Evolutionary conservation across 305 asterid species (phyloP), one percentile per base, ranked within the genome.

Genomic region (Solanum hybrid): DNA sequence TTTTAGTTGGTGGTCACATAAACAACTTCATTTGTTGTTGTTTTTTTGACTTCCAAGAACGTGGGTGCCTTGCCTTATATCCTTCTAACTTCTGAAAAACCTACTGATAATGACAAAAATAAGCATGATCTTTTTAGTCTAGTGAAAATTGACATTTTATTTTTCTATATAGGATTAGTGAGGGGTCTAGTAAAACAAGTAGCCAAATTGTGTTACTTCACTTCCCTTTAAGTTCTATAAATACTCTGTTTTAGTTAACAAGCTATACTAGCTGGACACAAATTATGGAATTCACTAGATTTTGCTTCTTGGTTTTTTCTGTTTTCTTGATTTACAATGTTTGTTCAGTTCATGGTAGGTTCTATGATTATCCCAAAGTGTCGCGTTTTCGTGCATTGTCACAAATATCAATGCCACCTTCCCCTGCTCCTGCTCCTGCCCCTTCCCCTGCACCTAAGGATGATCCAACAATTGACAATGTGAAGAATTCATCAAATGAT

Each of bases 391-490:
- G 87, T 42, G 8, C 81, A 12, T n/a, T 93, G 3, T 95, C 98
- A 76, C 92, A 92, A 86, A 95, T 95, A 36, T 95, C 98, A 13
- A 69, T 89, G 0, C 86, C 94, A 0, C 97, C 97, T 86, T 91
- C 92, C 28, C 92, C 94, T 1, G 83, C 81, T 7, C 69, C n/a
- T 2, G 79, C 77, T 77, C 94, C 94, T 2, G 82, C 77, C 81
- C 94, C 94, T 2, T 82, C 77, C 82, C 91, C 94, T 2, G 89
- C 73, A 86, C 91, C 90, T 31, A 86, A 91, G 79, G 89, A 80
- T 33, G 88, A 92, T 5, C 33, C 57, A 46, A 93, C 90, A 3
- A 87, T 81, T 51, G 31, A 76, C n/a, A 33, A 33, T 29, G 33
- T 18, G 2, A 76, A 11, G 51, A 22, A 18, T 36, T 61, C 79